Evolutionary conservation across 2,329 filamentous ascomycete species (phyloP).

Genomic region (Alternaria longipes): DNA sequence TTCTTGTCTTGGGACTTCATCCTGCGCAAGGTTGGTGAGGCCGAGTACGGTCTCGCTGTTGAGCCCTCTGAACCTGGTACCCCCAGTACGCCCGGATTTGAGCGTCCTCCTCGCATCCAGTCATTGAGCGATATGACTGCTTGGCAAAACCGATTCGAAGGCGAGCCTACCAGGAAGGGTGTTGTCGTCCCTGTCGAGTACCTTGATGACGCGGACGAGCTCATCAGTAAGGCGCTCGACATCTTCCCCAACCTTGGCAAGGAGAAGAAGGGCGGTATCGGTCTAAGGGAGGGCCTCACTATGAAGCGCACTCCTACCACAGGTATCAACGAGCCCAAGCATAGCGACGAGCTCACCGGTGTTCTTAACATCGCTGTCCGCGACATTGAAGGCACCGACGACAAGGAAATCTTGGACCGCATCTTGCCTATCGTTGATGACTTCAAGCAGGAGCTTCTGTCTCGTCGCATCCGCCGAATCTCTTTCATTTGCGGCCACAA

Average conservation of each 20-base stretch:
- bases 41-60: constrained; percentile 85
- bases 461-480: constrained; percentile 83
- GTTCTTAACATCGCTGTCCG: constrained; percentile 93
- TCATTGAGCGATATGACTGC: constrained; percentile 98
- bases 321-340: constrained; percentile 52
- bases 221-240: constrained; percentile 83
- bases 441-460: constrained; percentile 83
- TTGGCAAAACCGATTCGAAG: constrained; percentile 73
- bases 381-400: constrained; percentile 83
- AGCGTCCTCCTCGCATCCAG: constrained; percentile 76
- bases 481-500: constrained; percentile 97
- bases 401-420: constrained; percentile 79
- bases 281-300: constrained; percentile 53
- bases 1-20: constrained; percentile 94
- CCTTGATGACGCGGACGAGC: constrained; percentile 91
- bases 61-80: constrained; percentile 81
- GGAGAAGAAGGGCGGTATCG: constrained; percentile 63
- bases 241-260: constrained; percentile 70
- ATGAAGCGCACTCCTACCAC: constrained; percentile 72
- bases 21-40: constrained; percentile 89
- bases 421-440: constrained; percentile 79
- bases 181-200: constrained; percentile 94
- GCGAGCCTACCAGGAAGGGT: constrained; percentile 85
- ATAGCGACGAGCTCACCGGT: constrained; percentile 83
- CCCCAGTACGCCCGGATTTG: constrained; percentile 72